A percentile compares a stretch with the other conserved stretches of the same genome.
Evolutionary conservation across 495 filamentous ascomycete species (phyloP).

Genomic region (Daldinia caldariorum): DNA sequence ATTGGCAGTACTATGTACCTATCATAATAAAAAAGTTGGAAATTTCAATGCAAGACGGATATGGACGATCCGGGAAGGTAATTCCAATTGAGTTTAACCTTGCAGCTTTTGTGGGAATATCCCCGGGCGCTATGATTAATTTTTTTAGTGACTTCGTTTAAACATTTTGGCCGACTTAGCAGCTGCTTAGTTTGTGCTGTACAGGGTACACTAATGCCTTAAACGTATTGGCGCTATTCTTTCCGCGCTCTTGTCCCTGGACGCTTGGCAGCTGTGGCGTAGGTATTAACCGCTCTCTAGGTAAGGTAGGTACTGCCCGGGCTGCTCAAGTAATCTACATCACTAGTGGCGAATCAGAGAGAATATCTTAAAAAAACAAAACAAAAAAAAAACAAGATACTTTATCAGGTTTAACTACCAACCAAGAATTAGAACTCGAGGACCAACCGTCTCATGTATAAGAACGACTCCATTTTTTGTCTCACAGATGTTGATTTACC

Average conservation of each 20-base stretch:
- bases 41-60: constrained; percentile 27
- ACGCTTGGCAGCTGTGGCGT: constrained; percentile 17
- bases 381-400: background rate
- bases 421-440: background rate
- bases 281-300: background rate
- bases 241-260: constrained; percentile 14
- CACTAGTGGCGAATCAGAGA: background rate
- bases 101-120: constrained; percentile 22
- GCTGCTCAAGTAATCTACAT: background rate
- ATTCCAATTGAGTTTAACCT: constrained; percentile 41
- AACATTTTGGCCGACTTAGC: constrained; percentile 5
- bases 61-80: constrained; percentile 26
- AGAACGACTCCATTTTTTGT: background rate
- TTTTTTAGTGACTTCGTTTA: constrained; percentile 30
- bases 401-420: background rate
- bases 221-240: constrained; percentile 25
- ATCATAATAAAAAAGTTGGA: constrained; percentile 47
- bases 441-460: too few relatives aligned
- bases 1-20: constrained; percentile 36
- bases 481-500: background rate
- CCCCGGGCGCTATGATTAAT: constrained; percentile 36
- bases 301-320: too few relatives aligned
- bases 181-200: background rate
- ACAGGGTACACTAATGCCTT: constrained; percentile 7
- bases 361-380: background rate